Base-by-base conservation (phyloP, 2,329 filamentous ascomycete genomes). In the Phialophora macrospora region DNA sequence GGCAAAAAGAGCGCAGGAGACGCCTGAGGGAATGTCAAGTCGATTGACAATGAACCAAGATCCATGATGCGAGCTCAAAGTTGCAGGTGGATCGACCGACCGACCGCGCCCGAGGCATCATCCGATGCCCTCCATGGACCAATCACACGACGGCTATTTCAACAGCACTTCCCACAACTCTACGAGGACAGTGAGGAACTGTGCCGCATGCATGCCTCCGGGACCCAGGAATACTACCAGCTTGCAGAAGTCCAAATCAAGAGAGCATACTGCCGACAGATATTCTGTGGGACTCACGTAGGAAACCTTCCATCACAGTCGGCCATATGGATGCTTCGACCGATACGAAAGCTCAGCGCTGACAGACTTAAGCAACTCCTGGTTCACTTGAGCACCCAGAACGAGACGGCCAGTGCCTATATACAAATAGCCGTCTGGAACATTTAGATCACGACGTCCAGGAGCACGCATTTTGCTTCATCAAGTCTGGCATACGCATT, bases 61-160 rank as follows among this genome's bases (percentile, higher is more conserved):
- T 44, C 38, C 38, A 44, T 44, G 38, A 44, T 44, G 38, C 38
- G 38, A 44, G 38, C 38, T 44, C 38, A n/a, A 44, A 44, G 38
- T 44, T 8, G 38, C 38, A 44, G 38, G 38, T 44, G 38, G 38
- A 44, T 44, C 38, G 38, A 44, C 38, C 38, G 17, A 44, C 38
- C 38, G 17, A 44, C 38, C 17, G 38, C 38, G 38, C 38, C 38
- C 38, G 38, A 44, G 38, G 38, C 38, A 44, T n/a, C 14, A n/a
- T 44, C 38, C 38, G 38, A 44, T 6, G 38, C 38, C 34, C 12
- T 9, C 24, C 30, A 48, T 26, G 34, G 24, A 30, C 62, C 62
- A 64, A 64, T 64, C 55, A 64, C 54, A 52, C 20, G 28, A 30
- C 17, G 12, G 26, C 59, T 54, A 61, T 61, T 61, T 61, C 49